Base-by-base conservation (phyloP, 2,329 filamentous ascomycete genomes). In the Purpureocillium lavendulum region DNA sequence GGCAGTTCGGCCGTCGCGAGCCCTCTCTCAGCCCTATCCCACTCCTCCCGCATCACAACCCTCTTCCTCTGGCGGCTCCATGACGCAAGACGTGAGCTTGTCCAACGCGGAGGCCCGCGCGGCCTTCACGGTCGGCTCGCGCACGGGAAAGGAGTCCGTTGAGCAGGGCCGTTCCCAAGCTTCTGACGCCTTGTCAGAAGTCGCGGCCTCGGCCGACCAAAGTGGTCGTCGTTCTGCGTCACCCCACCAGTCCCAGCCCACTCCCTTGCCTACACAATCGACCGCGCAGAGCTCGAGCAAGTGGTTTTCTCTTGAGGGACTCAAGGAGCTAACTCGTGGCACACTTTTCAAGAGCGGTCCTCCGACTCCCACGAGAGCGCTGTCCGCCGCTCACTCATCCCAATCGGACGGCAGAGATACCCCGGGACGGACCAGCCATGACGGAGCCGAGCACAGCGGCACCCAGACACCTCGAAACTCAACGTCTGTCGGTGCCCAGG, bases 291-390 rank as follows among this genome's bases (percentile, higher is more conserved):
- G 57, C 49, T 58, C 60, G 49, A 62, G 63, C 59, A 65, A 75
- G 59, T 81, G 76, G 65, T 73, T 75, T 61, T 78, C 80, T 59
- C 69, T 77, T 71, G 72, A 76, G 65, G 74, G 77, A 69, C 73
- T 84, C 64, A 84, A 78, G 71, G 84, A 82, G 85, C 89, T 96
- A 87, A 96, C 88, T 78, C 75, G 80, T 75, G 77, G 56, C 56
- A 53, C 60, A 48, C 55, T 79, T 64, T 70, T 79, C 71, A 94
- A 96, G 89, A 94, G 87, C 71, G 92, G 87, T 53, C 85, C 87
- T 51, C 82, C 88, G 45, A 89, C 90, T 51, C 94, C 90, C 40
- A 90, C 87, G 48, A 82, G 90, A 66, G 85, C 89, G 44, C 78
- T 90, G 55, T 94, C 87, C 41, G 66, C 73, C 38, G 70, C 73